Evolutionary conservation across 768 basidiomycete species (phyloP).

Genomic region (Guyanaporus albipodus): DNA sequence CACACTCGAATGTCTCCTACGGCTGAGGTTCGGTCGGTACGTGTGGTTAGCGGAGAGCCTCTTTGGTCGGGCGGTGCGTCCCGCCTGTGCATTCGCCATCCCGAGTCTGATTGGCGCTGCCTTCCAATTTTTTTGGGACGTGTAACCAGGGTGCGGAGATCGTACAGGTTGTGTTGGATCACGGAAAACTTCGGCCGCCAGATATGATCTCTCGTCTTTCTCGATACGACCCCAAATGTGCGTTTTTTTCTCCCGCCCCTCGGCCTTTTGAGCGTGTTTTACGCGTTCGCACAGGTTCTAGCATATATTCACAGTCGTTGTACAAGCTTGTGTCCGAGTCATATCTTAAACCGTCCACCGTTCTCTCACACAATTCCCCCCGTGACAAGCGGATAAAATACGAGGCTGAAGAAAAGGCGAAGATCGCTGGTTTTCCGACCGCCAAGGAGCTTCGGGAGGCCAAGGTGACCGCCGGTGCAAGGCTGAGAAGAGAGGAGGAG

Average conservation of each 20-base stretch:
- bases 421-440: constrained; percentile 72
- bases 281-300: constrained; percentile 22
- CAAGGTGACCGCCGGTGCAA: constrained; percentile 59
- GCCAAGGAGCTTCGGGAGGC: constrained; percentile 74
- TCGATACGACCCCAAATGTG: constrained; percentile 57
- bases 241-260: constrained; percentile 20
- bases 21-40: constrained; percentile 80
- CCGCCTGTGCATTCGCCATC: too few species aligned
- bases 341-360: constrained; percentile 80
- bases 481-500: constrained; percentile 65
- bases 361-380: constrained; percentile 74
- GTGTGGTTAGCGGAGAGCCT: constrained; percentile 68
- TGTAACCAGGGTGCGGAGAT: constrained; percentile 64
- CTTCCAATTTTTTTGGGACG: too few species aligned
- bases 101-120: too few species aligned
- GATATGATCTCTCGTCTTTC: constrained; percentile 59
- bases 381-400: constrained; percentile 78
- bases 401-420: constrained; percentile 72
- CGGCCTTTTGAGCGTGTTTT: neutral
- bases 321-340: constrained; percentile 64
- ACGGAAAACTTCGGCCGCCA: constrained; percentile 78
- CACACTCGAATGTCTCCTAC: constrained; percentile 73
- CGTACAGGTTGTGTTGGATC: constrained; percentile 70
- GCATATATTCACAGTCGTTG: constrained; percentile 55
- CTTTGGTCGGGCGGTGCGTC: constrained; percentile 66